phyloP scores from a whole-genome alignment of 2,329 filamentous ascomycete genomes.

The Talaromyces sp. region DNA sequence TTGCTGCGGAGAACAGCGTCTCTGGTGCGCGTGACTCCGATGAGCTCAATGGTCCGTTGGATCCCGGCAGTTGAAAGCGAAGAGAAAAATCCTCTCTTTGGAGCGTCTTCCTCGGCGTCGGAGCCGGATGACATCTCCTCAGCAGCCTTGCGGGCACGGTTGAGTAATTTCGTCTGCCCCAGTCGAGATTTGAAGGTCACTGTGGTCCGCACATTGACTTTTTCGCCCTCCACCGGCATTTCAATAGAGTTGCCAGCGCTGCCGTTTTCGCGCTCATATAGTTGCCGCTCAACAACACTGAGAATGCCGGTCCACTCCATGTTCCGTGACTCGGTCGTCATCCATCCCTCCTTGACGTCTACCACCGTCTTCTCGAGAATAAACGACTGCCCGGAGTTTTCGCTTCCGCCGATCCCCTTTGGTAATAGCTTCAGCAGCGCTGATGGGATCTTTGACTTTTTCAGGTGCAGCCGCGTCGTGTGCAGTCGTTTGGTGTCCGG shows the following conservation, averaged over 20 bases:
- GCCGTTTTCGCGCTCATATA: constrained; percentile 44
- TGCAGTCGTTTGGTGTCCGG: constrained; percentile 54
- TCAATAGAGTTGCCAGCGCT: constrained; percentile 16
- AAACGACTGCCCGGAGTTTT: constrained; percentile 54
- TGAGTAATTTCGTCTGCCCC: constrained; percentile 50
- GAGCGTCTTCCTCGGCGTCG: constrained; percentile 45
- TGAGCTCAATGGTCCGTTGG: constrained; percentile 58
- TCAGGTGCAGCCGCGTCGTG: constrained; percentile 57
- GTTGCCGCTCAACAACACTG: constrained; percentile 57
- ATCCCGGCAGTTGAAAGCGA: constrained; percentile 55
- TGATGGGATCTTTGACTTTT: constrained; percentile 57
- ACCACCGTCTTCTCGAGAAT: constrained; percentile 59
- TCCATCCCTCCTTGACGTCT: constrained; percentile 58
- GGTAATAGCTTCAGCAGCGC: constrained; percentile 57
- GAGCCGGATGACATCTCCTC: constrained; percentile 27
- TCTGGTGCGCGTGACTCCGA: constrained; percentile 55
- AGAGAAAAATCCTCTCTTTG: constrained; percentile 52
- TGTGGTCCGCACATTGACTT: constrained; percentile 52
- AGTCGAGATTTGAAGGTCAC: constrained; percentile 58
- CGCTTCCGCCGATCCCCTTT: constrained; percentile 52
- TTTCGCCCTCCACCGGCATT: constrained; percentile 24
- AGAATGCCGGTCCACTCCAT: constrained; percentile 62
- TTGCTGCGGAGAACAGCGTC: constrained; percentile 57
- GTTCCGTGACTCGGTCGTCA: constrained; percentile 60
- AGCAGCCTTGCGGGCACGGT: constrained; percentile 27